phyloP scores from a whole-genome alignment of 768 basidiomycete species.

The Mycena olivaceomarginata region DNA sequence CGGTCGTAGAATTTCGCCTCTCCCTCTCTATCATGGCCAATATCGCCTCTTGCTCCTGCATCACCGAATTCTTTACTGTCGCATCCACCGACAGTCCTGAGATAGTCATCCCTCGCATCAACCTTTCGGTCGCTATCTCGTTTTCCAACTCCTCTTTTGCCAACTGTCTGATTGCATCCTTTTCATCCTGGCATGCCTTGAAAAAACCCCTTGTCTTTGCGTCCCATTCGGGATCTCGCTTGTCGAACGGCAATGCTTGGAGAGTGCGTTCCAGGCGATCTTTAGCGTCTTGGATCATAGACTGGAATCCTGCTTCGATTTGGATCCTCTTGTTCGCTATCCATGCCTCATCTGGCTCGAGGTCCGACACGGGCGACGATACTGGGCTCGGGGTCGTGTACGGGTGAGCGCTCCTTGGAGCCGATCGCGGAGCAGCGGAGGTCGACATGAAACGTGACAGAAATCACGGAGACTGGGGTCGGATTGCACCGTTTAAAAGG shows the following conservation, averaged over 20 bases:
- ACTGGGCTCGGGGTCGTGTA: conserved; percentile 3
- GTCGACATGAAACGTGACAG: conserved; percentile 27
- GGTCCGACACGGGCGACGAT: conserved; percentile 47
- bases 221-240: neutral
- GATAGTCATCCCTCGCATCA: conserved; percentile 7
- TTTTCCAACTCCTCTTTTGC: conserved; percentile 22
- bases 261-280: conserved; percentile 69
- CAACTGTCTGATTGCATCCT: neutral
- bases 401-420: conserved; percentile 26
- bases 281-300: conserved; percentile 78
- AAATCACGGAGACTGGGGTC: conserved; percentile 20
- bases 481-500: neutral
- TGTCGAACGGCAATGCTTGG: neutral
- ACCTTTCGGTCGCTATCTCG: conserved; percentile 10
- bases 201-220: neutral
- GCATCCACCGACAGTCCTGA: conserved; percentile 5
- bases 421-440: conserved; percentile 36
- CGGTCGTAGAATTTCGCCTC: conserved; percentile 28
- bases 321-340: conserved; percentile 64
- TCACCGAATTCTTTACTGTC: conserved; percentile 1
- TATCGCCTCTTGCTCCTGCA: conserved; percentile 35
- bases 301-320: conserved; percentile 68
- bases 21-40: conserved; percentile 30
- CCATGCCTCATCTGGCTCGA: conserved; percentile 76
- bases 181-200: neutral